Evolutionary conservation across 371 early-diverging fungal genomes (phyloP).

Genomic region (Rhizopus sp.): DNA sequence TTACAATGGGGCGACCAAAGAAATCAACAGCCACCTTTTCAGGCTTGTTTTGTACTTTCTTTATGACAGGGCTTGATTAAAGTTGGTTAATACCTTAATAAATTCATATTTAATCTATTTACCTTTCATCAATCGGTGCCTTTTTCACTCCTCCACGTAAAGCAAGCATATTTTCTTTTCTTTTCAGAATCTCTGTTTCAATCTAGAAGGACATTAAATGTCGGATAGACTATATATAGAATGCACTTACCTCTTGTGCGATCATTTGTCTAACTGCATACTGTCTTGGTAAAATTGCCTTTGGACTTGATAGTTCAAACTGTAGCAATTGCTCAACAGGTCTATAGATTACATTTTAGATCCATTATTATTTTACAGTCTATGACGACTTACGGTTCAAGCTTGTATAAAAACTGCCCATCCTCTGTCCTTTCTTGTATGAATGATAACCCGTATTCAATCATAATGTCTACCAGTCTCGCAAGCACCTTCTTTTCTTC

Average conservation of each 20-base stretch:
- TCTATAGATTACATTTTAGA: conserved; percentile 30
- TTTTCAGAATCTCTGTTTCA: conserved; percentile 60
- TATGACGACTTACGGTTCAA: conserved; percentile 77
- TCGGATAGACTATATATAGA: not conserved
- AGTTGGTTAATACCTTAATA: too few species aligned
- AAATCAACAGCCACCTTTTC: conserved; percentile 52
- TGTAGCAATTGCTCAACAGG: conserved; percentile 60
- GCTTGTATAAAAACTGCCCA: conserved; percentile 65
- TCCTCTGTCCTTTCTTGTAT: conserved; percentile 71
- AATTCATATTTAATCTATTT: too few species aligned
- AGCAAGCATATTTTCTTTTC: too few species aligned
- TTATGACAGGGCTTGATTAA: conserved; percentile 1
- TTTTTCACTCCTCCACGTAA: conserved; percentile 5
- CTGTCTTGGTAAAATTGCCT: conserved; percentile 56
- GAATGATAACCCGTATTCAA: conserved; percentile 73
- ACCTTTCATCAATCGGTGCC: not conserved
- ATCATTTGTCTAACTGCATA: conserved; percentile 80
- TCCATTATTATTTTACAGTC: not conserved
- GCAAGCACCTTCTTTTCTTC: conserved; percentile 61
- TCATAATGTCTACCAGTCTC: conserved; percentile 75
- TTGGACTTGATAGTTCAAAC: conserved; percentile 39
- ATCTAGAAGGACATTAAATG: conserved; percentile 35
- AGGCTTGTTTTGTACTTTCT: conserved; percentile 15
- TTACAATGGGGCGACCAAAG: conserved; percentile 63
- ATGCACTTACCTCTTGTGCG: conserved; percentile 67